A percentile compares a stretch with the other conserved stretches of the same genome.
phyloP scores from a whole-genome alignment of 768 basidiomycete species.

The Russula abietina region DNA sequence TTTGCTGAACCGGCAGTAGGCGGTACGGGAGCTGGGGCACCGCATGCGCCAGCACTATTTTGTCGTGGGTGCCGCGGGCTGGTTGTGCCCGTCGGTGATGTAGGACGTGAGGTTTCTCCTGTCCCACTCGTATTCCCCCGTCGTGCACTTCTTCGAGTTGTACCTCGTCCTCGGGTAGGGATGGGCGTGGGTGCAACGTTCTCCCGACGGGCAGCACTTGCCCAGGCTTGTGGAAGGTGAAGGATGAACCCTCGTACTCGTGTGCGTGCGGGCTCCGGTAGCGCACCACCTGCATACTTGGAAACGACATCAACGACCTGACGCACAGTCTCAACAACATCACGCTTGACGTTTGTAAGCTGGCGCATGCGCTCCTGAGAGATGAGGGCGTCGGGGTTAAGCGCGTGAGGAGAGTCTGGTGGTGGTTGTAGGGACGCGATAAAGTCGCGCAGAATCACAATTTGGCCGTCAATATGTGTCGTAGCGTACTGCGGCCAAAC shows the following conservation, averaged over 20 bases:
- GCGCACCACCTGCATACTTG: conserved; percentile 77
- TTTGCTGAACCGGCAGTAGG: conserved; percentile 52
- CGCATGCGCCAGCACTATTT: conserved; percentile 28
- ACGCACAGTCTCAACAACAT: conserved; percentile 83
- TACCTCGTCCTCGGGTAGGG: conserved; percentile 25
- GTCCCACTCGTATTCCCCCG: conserved; percentile 21
- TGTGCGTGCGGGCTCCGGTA: conserved; percentile 76
- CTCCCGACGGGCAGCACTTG: conserved; percentile 36
- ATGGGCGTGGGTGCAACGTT: conserved; percentile 22
- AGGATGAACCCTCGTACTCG: conserved; percentile 74
- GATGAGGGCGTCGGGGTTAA: conserved; percentile 31
- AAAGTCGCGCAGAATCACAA: conserved; percentile 76
- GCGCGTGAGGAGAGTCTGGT: conserved; percentile 32
- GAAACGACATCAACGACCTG: conserved; percentile 85
- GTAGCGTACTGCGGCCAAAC: conserved; percentile 64
- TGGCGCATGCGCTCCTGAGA: conserved; percentile 50
- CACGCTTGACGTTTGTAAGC: conserved; percentile 66
- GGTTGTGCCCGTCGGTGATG: conserved; percentile 28
- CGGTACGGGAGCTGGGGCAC: conserved; percentile 21
- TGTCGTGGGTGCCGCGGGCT: conserved; percentile 26
- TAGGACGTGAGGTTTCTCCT: conserved; percentile 28
- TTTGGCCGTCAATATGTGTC: conserved; percentile 80
- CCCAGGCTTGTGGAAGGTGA: conserved; percentile 77
- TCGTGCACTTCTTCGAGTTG: conserved; percentile 19
- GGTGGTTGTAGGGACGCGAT: conserved; percentile 60